A percentile compares a stretch with the other conserved stretches of the same genome.
These are phyloP conservation scores for Excoecaria cochinchinensis DNA, from an alignment of 345 rosid genomes.

Conservation along the genomic window DNA sequence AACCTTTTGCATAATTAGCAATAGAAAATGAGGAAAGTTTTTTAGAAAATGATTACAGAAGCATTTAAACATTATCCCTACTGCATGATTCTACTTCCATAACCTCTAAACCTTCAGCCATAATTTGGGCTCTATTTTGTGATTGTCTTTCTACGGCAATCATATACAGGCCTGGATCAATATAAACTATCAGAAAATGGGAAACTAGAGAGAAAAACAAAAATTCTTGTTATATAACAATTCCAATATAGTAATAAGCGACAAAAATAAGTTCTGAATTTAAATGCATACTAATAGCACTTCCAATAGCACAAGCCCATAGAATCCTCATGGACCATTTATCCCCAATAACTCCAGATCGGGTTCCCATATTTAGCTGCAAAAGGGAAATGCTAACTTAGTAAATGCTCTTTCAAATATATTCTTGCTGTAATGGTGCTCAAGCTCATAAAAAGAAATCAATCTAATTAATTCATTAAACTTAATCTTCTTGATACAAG, in stretches of 20 bases:
- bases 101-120: slow-evolving; percentile 60
- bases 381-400: no score
- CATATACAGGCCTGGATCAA: slow-evolving; percentile 65
- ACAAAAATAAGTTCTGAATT: no score
- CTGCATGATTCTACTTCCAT: slow-evolving; percentile 46
- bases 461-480: no score
- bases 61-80: slow-evolving; percentile 37
- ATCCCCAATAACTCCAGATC: slow-evolving; percentile 64
- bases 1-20: neutral
- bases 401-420: no score
- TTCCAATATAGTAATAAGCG: neutral
- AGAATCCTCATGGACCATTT: slow-evolving; percentile 77
- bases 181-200: neutral
- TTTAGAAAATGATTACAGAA: neutral
- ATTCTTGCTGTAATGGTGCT: no score
- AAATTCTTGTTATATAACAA: neutral
- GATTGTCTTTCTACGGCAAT: slow-evolving; percentile 75
- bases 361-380: slow-evolving; percentile 36
- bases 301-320: no score
- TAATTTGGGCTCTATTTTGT: slow-evolving; percentile 59
- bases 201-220: neutral
- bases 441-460: no score
- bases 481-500: no score
- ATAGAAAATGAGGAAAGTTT: neutral
- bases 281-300: no score